Conservation (phyloP, 305 asterid species). For the Fraxinus sp. region DNA sequence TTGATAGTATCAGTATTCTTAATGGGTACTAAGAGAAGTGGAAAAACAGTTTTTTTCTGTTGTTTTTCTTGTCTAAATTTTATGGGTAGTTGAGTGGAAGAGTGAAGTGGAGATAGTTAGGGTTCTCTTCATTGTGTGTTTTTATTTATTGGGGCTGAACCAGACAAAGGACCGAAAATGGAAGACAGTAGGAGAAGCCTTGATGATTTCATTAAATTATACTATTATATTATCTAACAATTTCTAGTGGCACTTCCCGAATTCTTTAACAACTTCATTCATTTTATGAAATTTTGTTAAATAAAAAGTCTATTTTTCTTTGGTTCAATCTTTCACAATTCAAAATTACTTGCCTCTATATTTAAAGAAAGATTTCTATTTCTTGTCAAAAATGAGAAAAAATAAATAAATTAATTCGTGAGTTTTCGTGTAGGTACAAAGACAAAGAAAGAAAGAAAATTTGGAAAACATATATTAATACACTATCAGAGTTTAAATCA, state of each 20-base stretch:
- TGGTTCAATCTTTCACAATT: background rate
- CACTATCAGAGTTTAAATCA: background rate
- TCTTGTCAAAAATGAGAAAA: background rate
- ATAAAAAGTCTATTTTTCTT: background rate
- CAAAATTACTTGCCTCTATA: background rate
- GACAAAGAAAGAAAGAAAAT: background rate
- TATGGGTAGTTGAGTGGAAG: background rate
- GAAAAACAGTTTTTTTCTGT: background rate
- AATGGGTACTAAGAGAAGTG: constrained; percentile 1
- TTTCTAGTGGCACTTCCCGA: background rate
- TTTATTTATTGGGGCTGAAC: background rate
- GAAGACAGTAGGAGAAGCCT: background rate
- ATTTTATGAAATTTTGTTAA: background rate
- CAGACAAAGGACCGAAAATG: background rate
- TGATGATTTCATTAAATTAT: constrained; percentile 11
- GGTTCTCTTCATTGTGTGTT: constrained; percentile 8
- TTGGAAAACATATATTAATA: background rate
- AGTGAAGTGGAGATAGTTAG: constrained; percentile 23
- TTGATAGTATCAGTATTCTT: background rate
- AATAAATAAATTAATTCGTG: background rate
- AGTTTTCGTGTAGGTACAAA: background rate
- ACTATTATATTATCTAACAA: background rate
- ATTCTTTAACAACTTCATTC: background rate
- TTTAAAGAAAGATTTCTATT: background rate
- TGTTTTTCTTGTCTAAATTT: background rate